phyloP scores from a whole-genome alignment of 2,329 filamentous ascomycete genomes.

The Scleromitrula shiraiana region DNA sequence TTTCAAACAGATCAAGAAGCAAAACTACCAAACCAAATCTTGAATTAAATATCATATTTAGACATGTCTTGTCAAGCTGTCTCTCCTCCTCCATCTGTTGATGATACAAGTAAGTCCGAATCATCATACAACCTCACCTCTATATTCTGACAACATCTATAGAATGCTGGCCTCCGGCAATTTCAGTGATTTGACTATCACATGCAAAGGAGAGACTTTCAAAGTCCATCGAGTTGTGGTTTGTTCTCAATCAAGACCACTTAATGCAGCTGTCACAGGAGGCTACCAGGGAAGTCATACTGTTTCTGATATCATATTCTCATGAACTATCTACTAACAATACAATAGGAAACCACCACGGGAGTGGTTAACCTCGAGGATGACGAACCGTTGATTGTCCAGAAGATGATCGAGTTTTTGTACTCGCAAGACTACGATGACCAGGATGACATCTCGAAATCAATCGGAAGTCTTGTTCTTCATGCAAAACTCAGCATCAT shows the following conservation, averaged over 20 bases:
- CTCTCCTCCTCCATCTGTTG: no score
- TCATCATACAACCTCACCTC: no score
- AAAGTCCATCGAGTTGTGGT: slow-evolving; percentile 16
- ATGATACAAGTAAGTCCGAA: no score
- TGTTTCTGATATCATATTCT: not conserved
- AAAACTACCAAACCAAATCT: no score
- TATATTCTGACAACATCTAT: no score
- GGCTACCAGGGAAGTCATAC: no score
- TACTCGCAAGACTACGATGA: slow-evolving; percentile 38
- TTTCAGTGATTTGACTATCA: slow-evolving; percentile 16
- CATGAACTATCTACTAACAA: not conserved
- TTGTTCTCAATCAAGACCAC: slow-evolving; percentile 13
- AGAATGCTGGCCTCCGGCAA: not conserved
- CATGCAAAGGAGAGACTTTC: slow-evolving; percentile 10
- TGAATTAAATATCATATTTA: no score
- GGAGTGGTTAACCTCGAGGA: not conserved
- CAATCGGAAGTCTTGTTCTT: not conserved
- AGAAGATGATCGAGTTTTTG: slow-evolving; percentile 33
- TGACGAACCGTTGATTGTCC: slow-evolving; percentile 3
- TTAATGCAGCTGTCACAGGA: no score
- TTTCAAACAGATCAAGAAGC: no score
- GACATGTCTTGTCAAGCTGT: no score
- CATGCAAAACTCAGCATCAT: slow-evolving; percentile 11
- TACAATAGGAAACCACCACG: not conserved
- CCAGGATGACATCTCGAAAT: not conserved